Percentiles rank a stretch among this genome's conserved stretches.
phyloP scores from a whole-genome alignment of 1,284 basidiomycete genomes.

The Ustilago hordei region DNA sequence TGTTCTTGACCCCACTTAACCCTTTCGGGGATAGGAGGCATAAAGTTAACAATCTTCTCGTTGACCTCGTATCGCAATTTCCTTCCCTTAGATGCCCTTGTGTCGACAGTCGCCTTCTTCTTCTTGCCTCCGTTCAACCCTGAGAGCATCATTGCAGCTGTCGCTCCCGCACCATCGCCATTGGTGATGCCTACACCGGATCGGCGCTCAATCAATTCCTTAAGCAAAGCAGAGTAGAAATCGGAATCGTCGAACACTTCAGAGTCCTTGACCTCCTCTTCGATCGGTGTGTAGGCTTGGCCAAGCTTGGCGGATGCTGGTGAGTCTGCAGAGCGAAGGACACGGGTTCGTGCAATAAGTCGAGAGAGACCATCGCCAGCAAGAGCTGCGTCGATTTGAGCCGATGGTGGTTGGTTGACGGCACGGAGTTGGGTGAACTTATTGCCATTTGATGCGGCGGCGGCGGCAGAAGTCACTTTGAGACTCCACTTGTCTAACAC shows the following conservation, averaged over 20 bases:
- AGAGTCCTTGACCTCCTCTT: constrained; percentile 25
- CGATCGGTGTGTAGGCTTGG: neutral
- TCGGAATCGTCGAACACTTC: constrained; percentile 68
- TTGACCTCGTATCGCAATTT: constrained; percentile 65
- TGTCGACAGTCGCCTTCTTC: constrained; percentile 59
- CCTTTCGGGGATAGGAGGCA: constrained; percentile 62
- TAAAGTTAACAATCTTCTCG: constrained; percentile 67
- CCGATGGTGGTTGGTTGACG: constrained; percentile 54
- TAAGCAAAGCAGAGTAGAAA: constrained; percentile 64
- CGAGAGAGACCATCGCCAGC: constrained; percentile 56
- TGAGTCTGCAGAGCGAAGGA: constrained; percentile 45
- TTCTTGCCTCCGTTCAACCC: constrained; percentile 36
- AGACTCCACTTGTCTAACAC: constrained; percentile 59
- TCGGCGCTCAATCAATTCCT: constrained; percentile 64
- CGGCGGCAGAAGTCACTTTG: constrained; percentile 50
- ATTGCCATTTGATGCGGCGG: constrained; percentile 37
- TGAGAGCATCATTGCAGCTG: constrained; percentile 32
- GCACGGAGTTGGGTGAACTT: constrained; percentile 55
- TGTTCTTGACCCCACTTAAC: constrained; percentile 58
- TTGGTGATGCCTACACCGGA: constrained; percentile 17
- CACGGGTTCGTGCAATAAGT: constrained; percentile 59
- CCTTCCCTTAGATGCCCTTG: constrained; percentile 63
- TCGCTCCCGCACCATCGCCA: constrained; percentile 11
- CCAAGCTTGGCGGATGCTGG: constrained; percentile 31
- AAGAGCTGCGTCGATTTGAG: constrained; percentile 60